Evolutionary conservation across 495 filamentous ascomycete genomes (phyloP), one percentile per base, ranked within the genome.

Genomic region (Penicillium ucsense): DNA sequence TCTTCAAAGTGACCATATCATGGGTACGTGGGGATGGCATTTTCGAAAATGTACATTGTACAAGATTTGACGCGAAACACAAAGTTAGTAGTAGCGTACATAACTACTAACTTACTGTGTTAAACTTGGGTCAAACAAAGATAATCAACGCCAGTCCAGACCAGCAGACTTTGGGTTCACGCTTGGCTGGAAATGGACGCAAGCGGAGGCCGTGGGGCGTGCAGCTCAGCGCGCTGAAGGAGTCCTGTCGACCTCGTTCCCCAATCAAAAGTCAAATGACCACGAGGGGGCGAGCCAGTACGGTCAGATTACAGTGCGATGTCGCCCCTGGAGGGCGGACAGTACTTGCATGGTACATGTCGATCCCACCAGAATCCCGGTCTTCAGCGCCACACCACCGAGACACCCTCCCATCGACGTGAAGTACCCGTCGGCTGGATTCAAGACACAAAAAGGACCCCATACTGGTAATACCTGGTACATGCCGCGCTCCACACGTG

Each of bases 401-500:
- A 20, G 20, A 20, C 20, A 20, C 20, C 1, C 20, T 20, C 20
- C 1, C 20, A 20, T 20, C 20, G 20, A 20, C 20, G 20, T 20
- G 20, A 40, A 40, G 38, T 40, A 40, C 38, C 8, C 5, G 3
- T 30, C 5, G 20, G 20, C 20, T 20, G 20, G 20, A 20, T 20
- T 2, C 20, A 20, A 41, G 38, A 30, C 30, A 12, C 8, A 3
- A 8, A 4, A 3, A 7, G 3, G 4, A n/a, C 41, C 29, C 41
- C 41, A 42, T 28, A 12, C 9, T 4, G 9, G 41, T 42, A 42
- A 28, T 42, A 6, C 30, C 41, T 31, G n/a, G 11, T 6, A 10
- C n/a, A 33, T 42, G 33, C 41, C 2, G 39, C 28, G 35, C 43
- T 35, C 44, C 48, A 35, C 48, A 65, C 63, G 59, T 66, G 59